Evolutionary conservation across 148 eudicot species (phyloP).

Genomic region (Rheum nobile): DNA sequence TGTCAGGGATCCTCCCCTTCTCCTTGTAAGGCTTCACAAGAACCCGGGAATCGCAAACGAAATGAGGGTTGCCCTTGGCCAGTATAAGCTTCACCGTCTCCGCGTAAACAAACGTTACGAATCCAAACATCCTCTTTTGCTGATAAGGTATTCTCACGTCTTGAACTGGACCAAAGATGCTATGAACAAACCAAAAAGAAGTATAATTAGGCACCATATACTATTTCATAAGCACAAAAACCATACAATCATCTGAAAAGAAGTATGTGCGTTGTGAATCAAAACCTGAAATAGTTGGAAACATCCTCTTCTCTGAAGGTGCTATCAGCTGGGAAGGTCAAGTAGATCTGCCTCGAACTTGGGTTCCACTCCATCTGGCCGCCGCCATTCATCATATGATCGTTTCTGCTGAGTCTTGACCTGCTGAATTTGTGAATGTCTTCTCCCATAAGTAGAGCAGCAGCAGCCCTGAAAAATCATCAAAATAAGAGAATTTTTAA

Average conservation of each 20-base stretch:
- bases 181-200: conserved; percentile 16
- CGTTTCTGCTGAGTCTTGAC: conserved; percentile 2
- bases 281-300: too few species aligned
- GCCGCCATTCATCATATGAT: not conserved
- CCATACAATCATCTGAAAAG: not conserved
- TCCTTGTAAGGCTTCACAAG: conserved; percentile 96
- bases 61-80: conserved; percentile 89
- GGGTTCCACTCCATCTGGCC: conserved; percentile 34
- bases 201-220: not conserved
- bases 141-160: conserved; percentile 96
- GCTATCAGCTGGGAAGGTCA: too few species aligned
- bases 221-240: not conserved
- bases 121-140: conserved; percentile 92
- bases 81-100: conserved; percentile 84
- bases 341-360: conserved; percentile 81
- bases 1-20: conserved; percentile 77
- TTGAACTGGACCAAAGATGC: conserved; percentile 82
- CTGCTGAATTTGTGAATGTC: conserved; percentile 8
- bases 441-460: conserved; percentile 7
- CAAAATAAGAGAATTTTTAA: conserved; percentile 32
- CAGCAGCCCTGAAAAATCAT: conserved; percentile 1
- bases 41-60: conserved; percentile 84
- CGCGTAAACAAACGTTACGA: conserved; percentile 72
- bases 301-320: too few species aligned
- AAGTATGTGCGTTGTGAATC: not conserved